Percentiles rank a stretch among this genome's conserved stretches.
These are phyloP conservation scores for Rostrohypoxylon terebratum DNA, from an alignment of 495 filamentous ascomycete genomes.

Conservation along the genomic window DNA sequence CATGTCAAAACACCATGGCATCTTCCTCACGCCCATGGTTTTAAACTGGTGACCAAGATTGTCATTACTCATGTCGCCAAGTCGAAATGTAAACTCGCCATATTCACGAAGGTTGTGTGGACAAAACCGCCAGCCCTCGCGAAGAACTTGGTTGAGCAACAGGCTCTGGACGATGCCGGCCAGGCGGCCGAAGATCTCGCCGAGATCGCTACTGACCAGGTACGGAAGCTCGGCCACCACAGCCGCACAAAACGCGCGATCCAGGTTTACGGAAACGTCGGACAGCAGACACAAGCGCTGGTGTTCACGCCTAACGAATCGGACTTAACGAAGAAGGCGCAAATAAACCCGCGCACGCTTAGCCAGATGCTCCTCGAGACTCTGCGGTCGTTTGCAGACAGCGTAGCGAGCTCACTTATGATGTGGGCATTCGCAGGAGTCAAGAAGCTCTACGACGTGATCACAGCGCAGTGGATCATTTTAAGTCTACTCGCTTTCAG, in stretches of 20 bases:
- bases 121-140: slow-evolving; percentile 71
- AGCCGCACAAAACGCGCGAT: slow-evolving; percentile 91
- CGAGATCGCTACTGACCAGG: slow-evolving; percentile 88
- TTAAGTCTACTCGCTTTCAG: slow-evolving; percentile 74
- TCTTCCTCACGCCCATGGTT: slow-evolving; percentile 80
- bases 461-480: slow-evolving; percentile 80
- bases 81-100: slow-evolving; percentile 88
- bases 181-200: slow-evolving; percentile 86
- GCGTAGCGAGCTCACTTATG: slow-evolving; percentile 75
- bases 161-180: slow-evolving; percentile 82
- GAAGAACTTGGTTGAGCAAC: slow-evolving; percentile 80
- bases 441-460: slow-evolving; percentile 72
- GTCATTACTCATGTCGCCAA: slow-evolving; percentile 94
- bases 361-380: slow-evolving; percentile 77
- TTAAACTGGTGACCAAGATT: slow-evolving; percentile 88
- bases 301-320: slow-evolving; percentile 67
- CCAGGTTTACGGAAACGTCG: slow-evolving; percentile 88
- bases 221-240: slow-evolving; percentile 81
- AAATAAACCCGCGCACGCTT: slow-evolving; percentile 75
- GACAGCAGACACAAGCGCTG: slow-evolving; percentile 73
- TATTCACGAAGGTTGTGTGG: slow-evolving; percentile 92
- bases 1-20: slow-evolving; percentile 92
- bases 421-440: slow-evolving; percentile 75
- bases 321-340: slow-evolving; percentile 59
- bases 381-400: slow-evolving; percentile 73